Base-by-base conservation (phyloP, 2,329 filamentous ascomycete species). In the Huntiella savannae region DNA sequence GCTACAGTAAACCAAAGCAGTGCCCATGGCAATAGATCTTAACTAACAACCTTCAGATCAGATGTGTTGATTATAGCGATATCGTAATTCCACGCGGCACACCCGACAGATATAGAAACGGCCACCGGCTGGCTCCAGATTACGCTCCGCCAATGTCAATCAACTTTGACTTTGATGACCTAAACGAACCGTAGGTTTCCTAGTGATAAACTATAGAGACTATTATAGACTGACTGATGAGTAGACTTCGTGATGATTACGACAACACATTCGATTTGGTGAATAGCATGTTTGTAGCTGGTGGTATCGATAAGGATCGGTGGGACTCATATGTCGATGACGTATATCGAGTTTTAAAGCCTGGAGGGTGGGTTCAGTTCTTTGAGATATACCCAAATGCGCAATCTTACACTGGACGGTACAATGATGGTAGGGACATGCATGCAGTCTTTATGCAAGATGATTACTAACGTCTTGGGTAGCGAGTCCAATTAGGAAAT, bases 341-440 rank as follows among this genome's bases (percentile, higher is more conserved):
- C 54, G 81, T 93, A 50, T 72, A 75, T 52, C 69, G 74, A 16
- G 70, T 85, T 7, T 64, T 87, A 51, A 79, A 75, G 43, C 79
- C 77, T 4, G 80, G 78, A 2, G 86, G 87, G 1, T 94, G 85
- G 84, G 71, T 82, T 49, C 85, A 94, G 57, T 78, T 93, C 70
- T 73, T 83, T n/a, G 87, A 94, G 57, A 73, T 87, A 54, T 85
- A 92, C 56, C 79, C 79, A 59, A 84, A 85, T 52, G 77, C 83
- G 19, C 87, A 93, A 59, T 93, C 84, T 1, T 77, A 88, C 54
- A 92, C 83, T 55, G 85, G 85, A 4, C 76, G 74, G n/a, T 63
- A 91, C 54, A 77, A 74, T 8, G 69, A 77, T 43, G 67, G 75
- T 70, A 56, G 59, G 68, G 17, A 12, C 17, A 8, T 4, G 12